Evolutionary conservation across 2,329 filamentous ascomycete species (phyloP).

Genomic region (Claviceps sp.): DNA sequence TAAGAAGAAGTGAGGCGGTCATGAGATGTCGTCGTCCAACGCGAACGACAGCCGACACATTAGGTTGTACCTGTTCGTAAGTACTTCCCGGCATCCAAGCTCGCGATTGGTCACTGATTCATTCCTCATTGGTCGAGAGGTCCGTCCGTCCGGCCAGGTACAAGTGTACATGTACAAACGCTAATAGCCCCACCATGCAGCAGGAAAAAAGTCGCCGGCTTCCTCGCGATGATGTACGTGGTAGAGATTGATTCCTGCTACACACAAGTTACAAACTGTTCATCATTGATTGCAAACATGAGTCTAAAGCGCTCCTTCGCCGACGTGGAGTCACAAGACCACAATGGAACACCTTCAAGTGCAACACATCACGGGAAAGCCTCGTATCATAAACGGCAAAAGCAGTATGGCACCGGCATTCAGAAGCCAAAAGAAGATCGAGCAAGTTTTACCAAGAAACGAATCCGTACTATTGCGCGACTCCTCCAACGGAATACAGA

Average conservation of each 20-base stretch:
- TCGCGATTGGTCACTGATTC: too few relatives aligned
- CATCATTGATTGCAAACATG: conserved; percentile 10
- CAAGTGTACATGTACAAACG: not conserved
- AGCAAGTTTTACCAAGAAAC: conserved; percentile 55
- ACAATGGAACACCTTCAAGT: not conserved
- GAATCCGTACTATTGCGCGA: conserved; percentile 55
- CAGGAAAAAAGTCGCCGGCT: not conserved
- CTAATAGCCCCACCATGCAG: not conserved
- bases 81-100: too few relatives aligned
- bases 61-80: too few relatives aligned
- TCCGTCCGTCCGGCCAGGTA: too few relatives aligned
- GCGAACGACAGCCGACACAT: too few relatives aligned
- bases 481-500: conserved; percentile 46
- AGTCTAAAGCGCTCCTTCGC: conserved; percentile 18
- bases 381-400: conserved; percentile 18
- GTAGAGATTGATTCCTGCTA: too few relatives aligned
- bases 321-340: conserved; percentile 13
- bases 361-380: conserved; percentile 1
- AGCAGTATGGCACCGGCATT: conserved; percentile 21
- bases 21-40: too few relatives aligned
- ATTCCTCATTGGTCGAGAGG: too few relatives aligned
- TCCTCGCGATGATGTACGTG: too few relatives aligned
- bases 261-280: not conserved
- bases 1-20: not conserved
- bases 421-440: conserved; percentile 31